Base-by-base conservation (phyloP, 345 rosid genomes). In the Erucastrum elatum region DNA sequence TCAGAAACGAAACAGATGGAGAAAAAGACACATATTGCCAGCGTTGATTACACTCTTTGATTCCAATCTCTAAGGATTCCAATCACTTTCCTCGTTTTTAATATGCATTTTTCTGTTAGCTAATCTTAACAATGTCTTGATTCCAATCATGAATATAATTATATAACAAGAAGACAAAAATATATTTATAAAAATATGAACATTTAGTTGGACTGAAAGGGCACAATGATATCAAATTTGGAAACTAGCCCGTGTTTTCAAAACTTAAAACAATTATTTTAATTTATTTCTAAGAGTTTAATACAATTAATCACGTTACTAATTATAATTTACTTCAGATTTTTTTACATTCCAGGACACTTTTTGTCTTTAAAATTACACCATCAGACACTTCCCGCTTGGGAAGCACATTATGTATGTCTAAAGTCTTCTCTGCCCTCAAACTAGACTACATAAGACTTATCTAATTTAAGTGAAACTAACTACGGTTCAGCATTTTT, bases 1-100 rank as follows among this genome's bases (percentile, higher is more conserved):
- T 27, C 64, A 11, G 64, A 2, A 27, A 11, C 34, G 34, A 60
- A 60, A 62, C 81, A 77, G 71, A 55, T 77, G 21, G 21, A 21
- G 21, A 21, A 21, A 21, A 21, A 21, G 21, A 21, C 21, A 21
- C 21, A 21, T 21, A 21, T 21, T 21, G 21, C 21, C 21, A 21
- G 21, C 21, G 21, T 21, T 21, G 21, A 21, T 21, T 21, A 21
- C 53, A 55, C 25, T 29, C 49, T 71, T 70, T 70, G 81, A 17
- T 64, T 55, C 61, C 71, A 64, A 26, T 64, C 35, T 64, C 21
- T 2, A 26, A 5, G 56, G 66, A 64, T 64, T 70, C 60, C 12
- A 49, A 39, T 69, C 80, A 44, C 34, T 68, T 39, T 41, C n/a
- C 9, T 66, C 72, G 2, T 30, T 64, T 41, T 64, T 2, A 8